Evolutionary conservation across 257 asterid species (phyloP), one percentile per base, ranked within the genome.

Genomic region (Jaltomata sinuosa): DNA sequence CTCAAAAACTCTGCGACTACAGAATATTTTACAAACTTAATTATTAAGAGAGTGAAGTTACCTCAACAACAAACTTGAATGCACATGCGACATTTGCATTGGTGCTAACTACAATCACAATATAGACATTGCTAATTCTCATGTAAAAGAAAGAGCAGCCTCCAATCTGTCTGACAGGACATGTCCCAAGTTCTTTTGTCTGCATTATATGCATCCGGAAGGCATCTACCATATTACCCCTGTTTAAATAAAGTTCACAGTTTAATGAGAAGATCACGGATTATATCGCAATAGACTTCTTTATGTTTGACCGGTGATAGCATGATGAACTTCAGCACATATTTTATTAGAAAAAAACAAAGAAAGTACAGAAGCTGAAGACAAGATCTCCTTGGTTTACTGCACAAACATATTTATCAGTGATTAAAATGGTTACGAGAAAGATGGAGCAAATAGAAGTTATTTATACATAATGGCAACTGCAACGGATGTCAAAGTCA

Each of bases 151-250:
- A 97, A 82, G 99, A 97, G 91, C 99, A 95, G 57, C 98, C 99
- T 83, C 98, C 99, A 88, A 97, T 97, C 91, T 97, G 99, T 79
- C 99, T 94, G 45, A 97, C 99, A 42, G 99, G 99, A 87, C 99
- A 97, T 57, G 98, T 92, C 36, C 99, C 99, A 83, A 97, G 99
- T 88, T 97, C 99, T 92, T 97, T 97, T 54, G 98, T 95, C 91
- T 97, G 99, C 99, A 97, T 97, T 84, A 97, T 97, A 85, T 97
- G 99, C 85, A 85, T 90, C 74, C 99, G 95, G 84, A 97, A 97
- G 84, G 99, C 99, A 93, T 97, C 98, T 86, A 97, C 99, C 99
- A 97, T 97, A 88, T 97, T 97, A 72, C 98, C 99, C 89, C 99
- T 97, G 91, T 77, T 83, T 3, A 80, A 68, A 87, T 83, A 55